Conservation (phyloP, 441 rosid species). For the Raphanus hybrid region DNA sequence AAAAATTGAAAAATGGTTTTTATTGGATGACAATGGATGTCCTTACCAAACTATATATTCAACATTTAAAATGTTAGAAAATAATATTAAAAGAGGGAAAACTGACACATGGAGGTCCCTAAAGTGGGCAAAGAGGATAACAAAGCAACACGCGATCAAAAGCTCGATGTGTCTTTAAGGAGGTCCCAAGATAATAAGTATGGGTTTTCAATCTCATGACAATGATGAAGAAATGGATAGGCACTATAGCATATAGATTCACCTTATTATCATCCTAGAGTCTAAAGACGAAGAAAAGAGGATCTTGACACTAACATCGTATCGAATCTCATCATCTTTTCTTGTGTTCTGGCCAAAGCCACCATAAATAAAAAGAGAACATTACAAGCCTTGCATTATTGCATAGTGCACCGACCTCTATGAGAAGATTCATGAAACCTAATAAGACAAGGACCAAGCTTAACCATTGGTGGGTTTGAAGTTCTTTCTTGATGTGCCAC, state of each 20-base stretch:
- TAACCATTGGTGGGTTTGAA: conserved; percentile 24
- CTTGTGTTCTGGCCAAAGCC: conserved; percentile 23
- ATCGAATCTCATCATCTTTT: conserved; percentile 40
- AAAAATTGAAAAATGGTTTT: background rate
- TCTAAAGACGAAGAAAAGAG: conserved; percentile 22
- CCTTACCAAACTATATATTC: background rate
- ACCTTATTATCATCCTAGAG: conserved; percentile 40
- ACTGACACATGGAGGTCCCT: conserved; percentile 40
- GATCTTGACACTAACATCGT: conserved; percentile 40
- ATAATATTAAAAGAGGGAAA: background rate
- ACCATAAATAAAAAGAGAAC: conserved; percentile 20
- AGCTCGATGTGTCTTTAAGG: conserved; percentile 32
- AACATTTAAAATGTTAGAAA: background rate
- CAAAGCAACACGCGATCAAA: conserved; percentile 43
- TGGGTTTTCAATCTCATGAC: conserved; percentile 39
- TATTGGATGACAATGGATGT: conserved; percentile 32
- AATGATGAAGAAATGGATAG: conserved; percentile 45
- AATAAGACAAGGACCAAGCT: conserved; percentile 36
- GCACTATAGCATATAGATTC: conserved; percentile 47
- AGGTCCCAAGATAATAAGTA: conserved; percentile 41
- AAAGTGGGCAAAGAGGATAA: conserved; percentile 40
- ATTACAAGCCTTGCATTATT: conserved; percentile 31
- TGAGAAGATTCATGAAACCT: conserved; percentile 32
- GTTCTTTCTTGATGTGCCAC: conserved; percentile 28
- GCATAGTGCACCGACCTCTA: conserved; percentile 40